These are phyloP conservation scores for Amoebophrya sp. DNA, from an alignment of 169 alveolate species.

Conservation along the genomic window DNA sequence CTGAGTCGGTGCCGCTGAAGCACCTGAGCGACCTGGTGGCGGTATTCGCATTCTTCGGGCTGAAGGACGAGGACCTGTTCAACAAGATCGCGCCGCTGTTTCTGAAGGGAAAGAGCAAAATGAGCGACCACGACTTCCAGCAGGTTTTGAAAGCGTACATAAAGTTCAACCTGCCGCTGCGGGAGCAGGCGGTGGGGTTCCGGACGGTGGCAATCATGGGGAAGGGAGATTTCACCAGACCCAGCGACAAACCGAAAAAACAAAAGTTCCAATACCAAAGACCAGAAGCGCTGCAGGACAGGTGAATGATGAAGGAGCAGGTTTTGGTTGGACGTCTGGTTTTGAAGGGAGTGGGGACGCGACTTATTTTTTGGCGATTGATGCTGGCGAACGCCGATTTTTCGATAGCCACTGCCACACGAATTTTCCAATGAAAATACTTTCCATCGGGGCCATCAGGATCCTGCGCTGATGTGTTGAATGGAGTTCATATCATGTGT, in stretches of 20 bases:
- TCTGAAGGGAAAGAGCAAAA: background rate
- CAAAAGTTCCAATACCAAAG: background rate
- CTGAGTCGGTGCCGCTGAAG: too few species aligned
- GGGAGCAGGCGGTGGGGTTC: slow-evolving; percentile 5
- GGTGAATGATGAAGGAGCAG: too few species aligned
- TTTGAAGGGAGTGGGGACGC: too few species aligned
- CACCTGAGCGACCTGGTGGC: background rate
- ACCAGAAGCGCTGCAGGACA: too few species aligned
- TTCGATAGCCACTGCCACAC: too few species aligned
- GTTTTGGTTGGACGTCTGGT: too few species aligned
- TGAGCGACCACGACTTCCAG: background rate
- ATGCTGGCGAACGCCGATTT: too few species aligned
- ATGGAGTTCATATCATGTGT: too few species aligned
- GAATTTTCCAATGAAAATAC: too few species aligned
- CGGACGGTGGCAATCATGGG: background rate
- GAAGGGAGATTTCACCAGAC: slow-evolving; percentile 12
- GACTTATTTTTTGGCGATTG: too few species aligned
- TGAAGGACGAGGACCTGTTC: background rate
- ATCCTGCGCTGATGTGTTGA: too few species aligned
- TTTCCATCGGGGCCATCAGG: too few species aligned
- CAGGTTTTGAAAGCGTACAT: background rate
- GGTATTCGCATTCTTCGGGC: background rate
- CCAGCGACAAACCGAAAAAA: background rate
- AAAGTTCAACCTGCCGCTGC: background rate
- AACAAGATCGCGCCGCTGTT: background rate